phyloP scores from a whole-genome alignment of 1,284 basidiomycete genomes.

The Salmacisia buchloeana region DNA sequence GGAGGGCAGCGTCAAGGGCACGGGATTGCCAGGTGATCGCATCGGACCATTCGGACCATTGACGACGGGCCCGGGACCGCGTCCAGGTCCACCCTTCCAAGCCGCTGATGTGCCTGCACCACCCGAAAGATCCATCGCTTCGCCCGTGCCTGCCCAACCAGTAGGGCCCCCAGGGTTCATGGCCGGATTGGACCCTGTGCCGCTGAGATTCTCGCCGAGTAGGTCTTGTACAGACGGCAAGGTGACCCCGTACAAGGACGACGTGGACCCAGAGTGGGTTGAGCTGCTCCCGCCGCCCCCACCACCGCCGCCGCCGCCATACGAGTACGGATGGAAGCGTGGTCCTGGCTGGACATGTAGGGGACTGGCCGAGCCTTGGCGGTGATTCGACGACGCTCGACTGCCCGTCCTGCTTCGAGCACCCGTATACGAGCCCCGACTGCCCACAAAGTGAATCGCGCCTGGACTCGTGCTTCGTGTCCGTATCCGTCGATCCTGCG shows the following conservation, averaged over 20 bases:
- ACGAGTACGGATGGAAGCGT: conserved; percentile 43
- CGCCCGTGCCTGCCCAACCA: neutral
- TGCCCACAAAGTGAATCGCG: conserved; percentile 25
- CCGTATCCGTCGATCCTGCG: conserved; percentile 28
- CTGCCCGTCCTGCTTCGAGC: conserved; percentile 32
- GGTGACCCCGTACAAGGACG: neutral
- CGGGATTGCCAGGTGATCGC: no score
- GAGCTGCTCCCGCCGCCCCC: neutral
- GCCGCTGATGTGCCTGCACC: no score
- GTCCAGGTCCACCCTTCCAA: neutral
- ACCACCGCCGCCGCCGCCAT: conserved; percentile 13
- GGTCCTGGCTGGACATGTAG: conserved; percentile 40
- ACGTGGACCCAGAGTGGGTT: neutral
- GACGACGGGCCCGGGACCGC: neutral
- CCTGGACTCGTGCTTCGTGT: conserved; percentile 33
- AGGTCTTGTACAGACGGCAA: neutral
- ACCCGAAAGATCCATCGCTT: neutral
- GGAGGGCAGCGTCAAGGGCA: neutral
- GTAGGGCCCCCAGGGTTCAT: no score
- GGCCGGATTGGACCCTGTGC: no score
- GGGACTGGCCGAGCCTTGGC: conserved; percentile 40
- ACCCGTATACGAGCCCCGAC: conserved; percentile 29
- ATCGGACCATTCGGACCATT: no score
- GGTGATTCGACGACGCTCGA: conserved; percentile 36
- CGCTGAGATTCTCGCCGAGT: neutral